Evolutionary conservation across 1,284 basidiomycete genomes (phyloP).

Genomic region (Rhodotorula sp.): DNA sequence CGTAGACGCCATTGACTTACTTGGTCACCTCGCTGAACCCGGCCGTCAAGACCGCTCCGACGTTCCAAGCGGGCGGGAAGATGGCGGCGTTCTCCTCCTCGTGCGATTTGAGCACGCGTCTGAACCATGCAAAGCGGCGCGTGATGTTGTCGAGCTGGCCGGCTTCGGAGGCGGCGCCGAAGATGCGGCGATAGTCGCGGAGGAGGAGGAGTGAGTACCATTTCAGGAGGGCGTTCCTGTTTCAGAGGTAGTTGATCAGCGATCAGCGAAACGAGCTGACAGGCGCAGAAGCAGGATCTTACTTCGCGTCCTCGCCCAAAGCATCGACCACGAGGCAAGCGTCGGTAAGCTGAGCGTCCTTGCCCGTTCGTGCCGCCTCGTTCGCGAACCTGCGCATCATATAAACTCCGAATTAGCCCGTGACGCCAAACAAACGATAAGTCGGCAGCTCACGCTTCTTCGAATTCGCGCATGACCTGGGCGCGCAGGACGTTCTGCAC

Average conservation of each 20-base stretch:
- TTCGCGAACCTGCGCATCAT: slow-evolving; percentile 23
- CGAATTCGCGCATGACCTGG: slow-evolving; percentile 82
- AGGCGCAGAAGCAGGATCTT: slow-evolving; percentile 26
- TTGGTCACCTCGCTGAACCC: slow-evolving; percentile 84
- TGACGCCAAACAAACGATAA: too few species aligned
- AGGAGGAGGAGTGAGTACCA: slow-evolving; percentile 87
- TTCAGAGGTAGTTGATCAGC: too few species aligned
- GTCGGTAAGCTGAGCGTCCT: slow-evolving; percentile 54
- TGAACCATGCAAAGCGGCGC: slow-evolving; percentile 92
- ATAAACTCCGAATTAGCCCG: neutral
- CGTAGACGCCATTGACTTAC: slow-evolving; percentile 51
- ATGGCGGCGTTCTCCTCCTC: slow-evolving; percentile 65
- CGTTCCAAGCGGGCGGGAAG: slow-evolving; percentile 79
- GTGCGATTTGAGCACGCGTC: slow-evolving; percentile 80
- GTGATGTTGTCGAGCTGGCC: slow-evolving; percentile 95
- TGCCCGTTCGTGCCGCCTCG: slow-evolving; percentile 30
- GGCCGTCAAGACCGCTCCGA: slow-evolving; percentile 72
- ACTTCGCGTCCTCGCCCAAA: slow-evolving; percentile 75
- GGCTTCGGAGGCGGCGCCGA: slow-evolving; percentile 83
- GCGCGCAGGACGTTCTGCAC: slow-evolving; percentile 71
- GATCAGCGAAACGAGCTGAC: neutral
- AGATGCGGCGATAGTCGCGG: slow-evolving; percentile 95
- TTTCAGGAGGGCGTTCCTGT: slow-evolving; percentile 75
- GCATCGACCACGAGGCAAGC: slow-evolving; percentile 82
- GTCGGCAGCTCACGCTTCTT: slow-evolving; percentile 70